A percentile compares a stretch with the other conserved stretches of the same genome.
Evolutionary conservation across 2,329 filamentous ascomycete species (phyloP).

Genomic region (Aureobasidium leucospermi): DNA sequence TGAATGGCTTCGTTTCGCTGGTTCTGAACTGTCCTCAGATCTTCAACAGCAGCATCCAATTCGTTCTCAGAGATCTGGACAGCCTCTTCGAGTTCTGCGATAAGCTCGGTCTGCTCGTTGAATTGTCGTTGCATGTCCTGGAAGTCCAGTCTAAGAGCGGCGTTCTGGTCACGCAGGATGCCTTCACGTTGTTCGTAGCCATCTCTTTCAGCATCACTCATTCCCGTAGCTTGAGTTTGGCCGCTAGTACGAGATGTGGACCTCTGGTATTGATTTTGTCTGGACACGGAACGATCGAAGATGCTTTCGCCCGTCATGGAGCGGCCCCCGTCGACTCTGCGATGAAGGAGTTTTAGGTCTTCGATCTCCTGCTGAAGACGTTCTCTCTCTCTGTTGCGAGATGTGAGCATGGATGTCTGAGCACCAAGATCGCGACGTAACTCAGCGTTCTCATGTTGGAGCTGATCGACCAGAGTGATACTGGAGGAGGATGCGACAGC

Average conservation of each 20-base stretch:
- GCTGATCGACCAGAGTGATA: conserved; percentile 72
- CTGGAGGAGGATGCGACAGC: conserved; percentile 52
- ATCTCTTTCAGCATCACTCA: conserved; percentile 72
- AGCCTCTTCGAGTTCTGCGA: conserved; percentile 63
- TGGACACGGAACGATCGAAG: conserved; percentile 86
- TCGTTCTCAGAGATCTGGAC: conserved; percentile 70
- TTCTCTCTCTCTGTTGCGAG: conserved; percentile 89
- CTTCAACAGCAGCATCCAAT: conserved; percentile 68
- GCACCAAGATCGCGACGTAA: conserved; percentile 86
- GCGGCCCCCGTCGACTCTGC: conserved; percentile 55
- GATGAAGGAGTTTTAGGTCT: conserved; percentile 81
- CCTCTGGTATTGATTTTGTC: conserved; percentile 59
- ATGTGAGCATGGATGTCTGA: conserved; percentile 95
- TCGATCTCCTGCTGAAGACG: conserved; percentile 95
- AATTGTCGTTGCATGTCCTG: conserved; percentile 81
- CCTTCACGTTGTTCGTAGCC: conserved; percentile 79
- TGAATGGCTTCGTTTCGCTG: conserved; percentile 82
- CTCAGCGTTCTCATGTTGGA: conserved; percentile 88
- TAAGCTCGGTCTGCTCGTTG: conserved; percentile 69
- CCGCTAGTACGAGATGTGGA: conserved; percentile 69
- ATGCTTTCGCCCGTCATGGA: conserved; percentile 75
- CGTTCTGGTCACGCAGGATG: conserved; percentile 77
- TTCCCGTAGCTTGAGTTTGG: conserved; percentile 55
- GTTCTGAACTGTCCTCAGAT: conserved; percentile 67
- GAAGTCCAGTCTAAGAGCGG: conserved; percentile 77